Evolutionary conservation across 1,284 basidiomycete species (phyloP).

Genomic region (Ganoderma boninense): DNA sequence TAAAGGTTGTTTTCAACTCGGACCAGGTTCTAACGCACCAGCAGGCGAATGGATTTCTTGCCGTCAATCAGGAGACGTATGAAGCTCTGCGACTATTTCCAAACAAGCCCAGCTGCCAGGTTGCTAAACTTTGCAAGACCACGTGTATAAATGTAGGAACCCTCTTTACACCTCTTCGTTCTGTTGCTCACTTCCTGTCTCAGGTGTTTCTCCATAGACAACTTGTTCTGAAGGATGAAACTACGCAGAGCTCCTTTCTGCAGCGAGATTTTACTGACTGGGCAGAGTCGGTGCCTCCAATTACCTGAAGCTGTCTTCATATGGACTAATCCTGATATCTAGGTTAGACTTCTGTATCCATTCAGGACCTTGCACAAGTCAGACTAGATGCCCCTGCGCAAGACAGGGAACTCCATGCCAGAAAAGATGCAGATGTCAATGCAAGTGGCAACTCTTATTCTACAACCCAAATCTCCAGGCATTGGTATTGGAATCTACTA

Average conservation of each 20-base stretch:
- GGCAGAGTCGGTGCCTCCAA: neutral
- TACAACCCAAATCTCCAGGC: neutral
- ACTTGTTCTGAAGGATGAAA: slow-evolving; percentile 1
- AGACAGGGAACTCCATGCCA: slow-evolving; percentile 31
- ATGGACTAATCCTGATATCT: neutral
- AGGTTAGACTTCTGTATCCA: slow-evolving; percentile 51
- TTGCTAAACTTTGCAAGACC: slow-evolving; percentile 48
- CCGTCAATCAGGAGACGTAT: slow-evolving; percentile 11
- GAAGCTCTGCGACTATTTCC: slow-evolving; percentile 42
- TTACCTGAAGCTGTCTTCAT: no score
- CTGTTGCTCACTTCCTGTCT: slow-evolving; percentile 3
- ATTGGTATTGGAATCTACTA: neutral
- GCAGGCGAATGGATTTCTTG: neutral
- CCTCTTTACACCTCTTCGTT: neutral
- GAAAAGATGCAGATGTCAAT: slow-evolving; percentile 48
- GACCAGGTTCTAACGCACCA: neutral
- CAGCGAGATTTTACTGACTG: neutral
- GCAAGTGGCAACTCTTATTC: neutral
- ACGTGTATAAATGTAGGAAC: slow-evolving; percentile 49
- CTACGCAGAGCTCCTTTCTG: neutral
- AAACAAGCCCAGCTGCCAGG: slow-evolving; percentile 44
- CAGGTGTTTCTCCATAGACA: slow-evolving; percentile 32
- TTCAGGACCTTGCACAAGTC: slow-evolving; percentile 46
- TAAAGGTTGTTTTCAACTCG: neutral
- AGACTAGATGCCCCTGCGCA: slow-evolving; percentile 46